Evolutionary conservation across 2,329 filamentous ascomycete species (phyloP).

Genomic region (Talaromyces sp.): DNA sequence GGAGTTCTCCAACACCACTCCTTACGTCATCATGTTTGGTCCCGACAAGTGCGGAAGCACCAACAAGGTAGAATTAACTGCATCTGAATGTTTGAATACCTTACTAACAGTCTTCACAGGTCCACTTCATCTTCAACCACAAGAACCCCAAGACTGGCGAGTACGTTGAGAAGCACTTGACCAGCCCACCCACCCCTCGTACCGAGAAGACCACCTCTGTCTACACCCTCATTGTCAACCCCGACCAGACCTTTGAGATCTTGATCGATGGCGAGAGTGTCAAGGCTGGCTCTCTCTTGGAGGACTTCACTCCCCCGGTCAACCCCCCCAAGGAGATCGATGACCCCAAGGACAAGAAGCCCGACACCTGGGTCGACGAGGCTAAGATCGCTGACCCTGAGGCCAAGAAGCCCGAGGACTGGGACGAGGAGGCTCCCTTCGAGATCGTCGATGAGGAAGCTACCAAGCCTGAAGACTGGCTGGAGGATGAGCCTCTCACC

Average conservation of each 20-base stretch:
- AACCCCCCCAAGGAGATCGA: conserved; percentile 95
- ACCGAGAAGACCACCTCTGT: conserved; percentile 89
- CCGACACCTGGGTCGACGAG: conserved; percentile 91
- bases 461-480: conserved; percentile 89
- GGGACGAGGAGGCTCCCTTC: conserved; percentile 96
- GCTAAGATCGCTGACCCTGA: conserved; percentile 86
- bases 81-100: not conserved
- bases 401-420: conserved; percentile 94
- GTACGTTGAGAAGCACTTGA: conserved; percentile 99
- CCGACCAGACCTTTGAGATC: conserved; percentile 92
- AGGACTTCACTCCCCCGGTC: conserved; percentile 89
- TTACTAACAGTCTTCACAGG: conserved; percentile 33
- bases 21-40: conserved; percentile 99
- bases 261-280: conserved; percentile 83
- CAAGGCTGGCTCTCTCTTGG: conserved; percentile 85
- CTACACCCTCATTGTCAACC: conserved; percentile 94
- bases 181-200: conserved; percentile 72
- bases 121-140: conserved; percentile 98
- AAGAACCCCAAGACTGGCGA: conserved; percentile 99
- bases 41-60: conserved; percentile 98
- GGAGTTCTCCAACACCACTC: conserved; percentile 95
- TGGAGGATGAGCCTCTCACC: conserved; percentile 76
- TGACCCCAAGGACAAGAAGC: conserved; percentile 88
- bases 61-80: conserved; percentile 73
- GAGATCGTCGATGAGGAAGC: conserved; percentile 95